phyloP scores from a whole-genome alignment of 371 early-diverging fungal genomes.

The Mucor plumbeus region DNA sequence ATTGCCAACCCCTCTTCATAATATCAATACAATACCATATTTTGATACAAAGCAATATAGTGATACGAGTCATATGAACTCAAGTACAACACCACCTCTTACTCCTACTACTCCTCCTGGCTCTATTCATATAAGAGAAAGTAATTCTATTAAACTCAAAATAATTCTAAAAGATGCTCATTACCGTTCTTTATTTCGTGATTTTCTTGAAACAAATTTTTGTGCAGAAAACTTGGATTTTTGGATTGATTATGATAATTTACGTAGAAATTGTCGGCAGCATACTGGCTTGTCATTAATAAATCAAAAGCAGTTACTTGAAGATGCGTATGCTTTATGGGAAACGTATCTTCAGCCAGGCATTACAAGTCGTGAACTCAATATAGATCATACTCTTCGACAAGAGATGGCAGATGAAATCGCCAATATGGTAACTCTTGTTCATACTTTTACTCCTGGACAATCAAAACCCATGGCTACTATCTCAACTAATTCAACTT shows the following conservation, averaged over 20 bases:
- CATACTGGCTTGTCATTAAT: conserved; percentile 2
- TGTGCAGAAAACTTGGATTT: conserved; percentile 67
- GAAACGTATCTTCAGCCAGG: conserved; percentile 49
- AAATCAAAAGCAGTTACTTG: conserved; percentile 34
- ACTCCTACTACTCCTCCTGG: background rate
- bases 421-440: conserved; percentile 22
- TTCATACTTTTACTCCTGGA: conserved; percentile 6
- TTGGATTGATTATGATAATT: conserved; percentile 48
- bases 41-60: background rate
- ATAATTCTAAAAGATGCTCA: conserved; percentile 48
- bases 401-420: conserved; percentile 39
- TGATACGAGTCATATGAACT: no score
- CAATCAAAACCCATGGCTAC: conserved; percentile 10
- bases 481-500: conserved; percentile 10
- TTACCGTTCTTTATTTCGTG: conserved; percentile 56
- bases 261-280: conserved; percentile 19
- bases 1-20: background rate
- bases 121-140: conserved; percentile 43
- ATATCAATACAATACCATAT: conserved; percentile 2
- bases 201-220: conserved; percentile 53
- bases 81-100: background rate
- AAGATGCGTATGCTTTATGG: conserved; percentile 54
- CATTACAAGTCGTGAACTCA: conserved; percentile 46
- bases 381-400: conserved; percentile 40
- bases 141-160: conserved; percentile 54